These are phyloP conservation scores for Pelargonium nanum DNA, from an alignment of 345 rosid genomes.

Conservation along the genomic window DNA sequence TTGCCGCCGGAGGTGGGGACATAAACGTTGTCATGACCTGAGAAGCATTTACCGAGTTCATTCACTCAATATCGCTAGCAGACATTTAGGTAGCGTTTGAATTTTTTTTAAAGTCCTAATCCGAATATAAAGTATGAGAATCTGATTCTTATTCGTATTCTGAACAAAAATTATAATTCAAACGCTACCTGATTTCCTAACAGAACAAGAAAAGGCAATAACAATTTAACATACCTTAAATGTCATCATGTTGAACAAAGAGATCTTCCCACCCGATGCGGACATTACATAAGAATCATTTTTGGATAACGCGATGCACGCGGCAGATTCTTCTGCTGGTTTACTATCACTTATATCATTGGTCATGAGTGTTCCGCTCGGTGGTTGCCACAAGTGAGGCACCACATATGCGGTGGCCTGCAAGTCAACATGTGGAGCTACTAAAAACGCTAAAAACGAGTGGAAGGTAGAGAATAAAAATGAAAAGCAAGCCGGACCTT, in stretches of 20 bases:
- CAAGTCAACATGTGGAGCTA: slow-evolving; percentile 1
- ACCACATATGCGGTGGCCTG: slow-evolving; percentile 54
- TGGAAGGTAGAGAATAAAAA: neutral
- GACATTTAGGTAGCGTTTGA: no score
- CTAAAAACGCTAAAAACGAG: neutral
- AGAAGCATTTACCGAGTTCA: neutral
- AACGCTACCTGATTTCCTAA: no score
- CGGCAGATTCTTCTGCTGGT: slow-evolving; percentile 46
- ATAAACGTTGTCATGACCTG: slow-evolving; percentile 57
- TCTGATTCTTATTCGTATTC: no score
- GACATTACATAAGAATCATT: slow-evolving; percentile 87
- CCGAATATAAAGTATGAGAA: no score
- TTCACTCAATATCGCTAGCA: no score
- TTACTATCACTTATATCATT: slow-evolving; percentile 55
- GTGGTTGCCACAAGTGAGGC: slow-evolving; percentile 81
- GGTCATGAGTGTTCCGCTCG: slow-evolving; percentile 61
- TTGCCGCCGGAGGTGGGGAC: slow-evolving; percentile 84
- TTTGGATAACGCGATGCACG: slow-evolving; percentile 79
- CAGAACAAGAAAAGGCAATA: no score
- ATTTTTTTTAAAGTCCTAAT: no score
- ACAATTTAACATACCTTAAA: slow-evolving; percentile 47
- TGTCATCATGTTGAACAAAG: slow-evolving; percentile 84
- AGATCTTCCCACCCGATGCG: slow-evolving; percentile 79
- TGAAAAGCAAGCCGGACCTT: slow-evolving; percentile 31
- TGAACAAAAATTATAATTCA: no score